Evolutionary conservation across 192 early-diverging fungal species (phyloP).

Genomic region (Backusella sp.): DNA sequence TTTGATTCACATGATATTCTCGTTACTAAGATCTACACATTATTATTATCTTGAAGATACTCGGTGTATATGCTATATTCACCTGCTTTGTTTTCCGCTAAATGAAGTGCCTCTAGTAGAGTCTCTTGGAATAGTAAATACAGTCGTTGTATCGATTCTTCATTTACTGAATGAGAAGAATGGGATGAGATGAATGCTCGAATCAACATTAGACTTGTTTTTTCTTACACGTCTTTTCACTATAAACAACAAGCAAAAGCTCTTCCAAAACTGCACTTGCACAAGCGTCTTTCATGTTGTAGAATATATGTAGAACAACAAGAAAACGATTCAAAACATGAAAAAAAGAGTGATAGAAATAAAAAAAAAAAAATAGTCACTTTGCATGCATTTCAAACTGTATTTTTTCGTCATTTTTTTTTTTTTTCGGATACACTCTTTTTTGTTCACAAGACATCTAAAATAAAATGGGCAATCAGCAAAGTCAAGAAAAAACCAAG

Average conservation of each 20-base stretch:
- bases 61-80: background rate
- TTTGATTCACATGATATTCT: background rate
- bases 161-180: background rate
- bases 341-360: background rate
- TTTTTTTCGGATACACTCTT: no score
- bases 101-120: constrained; percentile 13
- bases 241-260: background rate
- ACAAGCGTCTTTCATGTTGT: background rate
- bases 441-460: background rate
- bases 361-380: constrained; percentile 5
- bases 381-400: background rate
- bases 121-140: background rate
- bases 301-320: background rate
- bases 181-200: background rate
- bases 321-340: background rate
- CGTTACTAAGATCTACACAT: background rate
- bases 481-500: background rate
- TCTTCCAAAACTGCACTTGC: background rate
- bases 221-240: background rate
- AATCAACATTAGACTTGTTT: background rate
- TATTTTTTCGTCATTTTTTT: background rate
- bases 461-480: no score
- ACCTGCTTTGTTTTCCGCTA: constrained; percentile 16
- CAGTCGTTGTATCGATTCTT: background rate
- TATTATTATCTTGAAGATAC: no score